A percentile compares a stretch with the other conserved stretches of the same genome.
Evolutionary conservation across 139 green algal genomes (phyloP).

Genomic region (Ulvella scutata): DNA sequence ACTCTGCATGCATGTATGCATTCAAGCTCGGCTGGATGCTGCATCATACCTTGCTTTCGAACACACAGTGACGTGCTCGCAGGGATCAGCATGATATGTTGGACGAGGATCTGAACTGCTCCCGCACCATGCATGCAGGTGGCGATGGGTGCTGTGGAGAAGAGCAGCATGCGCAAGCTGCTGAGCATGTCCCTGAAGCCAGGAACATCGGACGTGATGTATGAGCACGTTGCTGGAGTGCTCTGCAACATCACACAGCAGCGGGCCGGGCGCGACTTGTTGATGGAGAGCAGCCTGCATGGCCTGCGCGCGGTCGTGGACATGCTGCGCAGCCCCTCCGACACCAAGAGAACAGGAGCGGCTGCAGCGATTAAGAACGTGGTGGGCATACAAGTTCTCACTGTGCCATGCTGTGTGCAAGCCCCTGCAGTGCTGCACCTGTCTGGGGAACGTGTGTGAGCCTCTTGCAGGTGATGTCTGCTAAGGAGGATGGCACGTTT

Average conservation of each 20-base stretch:
- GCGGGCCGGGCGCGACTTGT: not conserved
- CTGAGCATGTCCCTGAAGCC: not conserved
- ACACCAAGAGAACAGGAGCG: not conserved
- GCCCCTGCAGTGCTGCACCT: too few relatives aligned
- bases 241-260: conserved; percentile 4
- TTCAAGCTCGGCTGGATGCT: too few relatives aligned
- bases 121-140: not conserved
- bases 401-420: too few relatives aligned
- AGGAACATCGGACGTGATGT: not conserved
- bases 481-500: not conserved
- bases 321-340: not conserved
- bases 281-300: not conserved
- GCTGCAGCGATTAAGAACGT: not conserved
- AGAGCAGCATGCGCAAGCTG: not conserved
- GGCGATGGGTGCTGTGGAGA: not conserved
- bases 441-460: too few relatives aligned
- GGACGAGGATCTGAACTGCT: too few relatives aligned
- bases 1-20: too few relatives aligned
- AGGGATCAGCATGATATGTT: too few relatives aligned
- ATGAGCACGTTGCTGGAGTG: not conserved
- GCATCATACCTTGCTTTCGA: too few relatives aligned
- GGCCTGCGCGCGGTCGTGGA: not conserved
- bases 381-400: too few relatives aligned
- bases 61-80: too few relatives aligned
- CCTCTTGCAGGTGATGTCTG: too few relatives aligned